phyloP scores from a whole-genome alignment of 202 grass and related monocot genomes.

The Zizania palustris region DNA sequence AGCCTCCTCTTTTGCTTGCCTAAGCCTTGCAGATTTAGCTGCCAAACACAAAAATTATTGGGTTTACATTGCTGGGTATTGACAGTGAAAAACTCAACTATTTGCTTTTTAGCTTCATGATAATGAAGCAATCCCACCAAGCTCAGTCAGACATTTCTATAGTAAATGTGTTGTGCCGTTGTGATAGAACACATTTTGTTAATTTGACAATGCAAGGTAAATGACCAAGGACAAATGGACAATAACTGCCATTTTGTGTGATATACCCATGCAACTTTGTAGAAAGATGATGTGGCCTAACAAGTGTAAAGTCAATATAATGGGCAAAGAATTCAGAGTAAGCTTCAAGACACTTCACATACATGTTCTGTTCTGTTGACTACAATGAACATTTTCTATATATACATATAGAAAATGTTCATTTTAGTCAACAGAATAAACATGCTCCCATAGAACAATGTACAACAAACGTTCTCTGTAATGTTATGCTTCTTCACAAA shows the following conservation, averaged over 20 bases:
- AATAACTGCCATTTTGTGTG: not conserved
- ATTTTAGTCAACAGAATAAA: conserved; percentile 20
- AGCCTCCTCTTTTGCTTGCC: conserved; percentile 89
- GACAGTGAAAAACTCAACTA: not conserved
- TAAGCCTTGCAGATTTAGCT: conserved; percentile 79
- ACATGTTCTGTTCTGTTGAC: no score
- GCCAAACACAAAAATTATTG: conserved; percentile 38
- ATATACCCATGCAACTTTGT: not conserved
- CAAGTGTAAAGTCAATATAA: not conserved
- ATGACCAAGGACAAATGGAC: not conserved
- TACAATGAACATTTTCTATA: no score
- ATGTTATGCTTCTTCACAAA: conserved; percentile 17
- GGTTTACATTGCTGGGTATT: not conserved
- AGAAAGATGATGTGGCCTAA: not conserved
- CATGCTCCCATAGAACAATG: not conserved
- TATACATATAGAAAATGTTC: not conserved
- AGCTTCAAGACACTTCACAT: not conserved
- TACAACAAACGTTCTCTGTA: not conserved
- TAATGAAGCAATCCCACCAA: not conserved
- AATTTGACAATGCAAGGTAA: not conserved
- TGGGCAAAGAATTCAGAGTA: not conserved
- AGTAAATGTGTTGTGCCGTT: not conserved
- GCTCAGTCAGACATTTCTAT: conserved; percentile 9
- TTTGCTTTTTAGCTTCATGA: not conserved
- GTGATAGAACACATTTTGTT: not conserved